A percentile compares a stretch with the other conserved stretches of the same genome.
Evolutionary conservation across 495 filamentous ascomycete species (phyloP).

Genomic region (Penicillium bialowiezense): DNA sequence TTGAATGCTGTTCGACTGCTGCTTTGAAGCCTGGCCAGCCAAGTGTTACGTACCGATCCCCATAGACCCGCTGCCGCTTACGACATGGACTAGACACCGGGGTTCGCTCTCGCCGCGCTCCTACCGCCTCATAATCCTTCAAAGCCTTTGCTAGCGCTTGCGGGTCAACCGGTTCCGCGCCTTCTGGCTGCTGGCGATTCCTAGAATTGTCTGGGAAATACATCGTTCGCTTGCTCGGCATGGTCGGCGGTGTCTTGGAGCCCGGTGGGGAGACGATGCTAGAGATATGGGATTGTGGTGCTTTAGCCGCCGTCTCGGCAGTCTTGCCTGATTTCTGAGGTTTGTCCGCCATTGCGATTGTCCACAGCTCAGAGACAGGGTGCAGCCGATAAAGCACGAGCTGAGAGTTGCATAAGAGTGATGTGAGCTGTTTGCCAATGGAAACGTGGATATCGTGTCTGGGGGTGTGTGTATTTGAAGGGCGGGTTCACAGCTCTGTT

Average conservation of each 20-base stretch:
- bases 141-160: slow-evolving; percentile 60
- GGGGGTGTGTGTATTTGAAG: slow-evolving; percentile 4
- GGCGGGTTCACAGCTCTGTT: slow-evolving; percentile 2
- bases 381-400: slow-evolving; percentile 3
- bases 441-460: not conserved
- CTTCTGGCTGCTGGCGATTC: slow-evolving; percentile 28
- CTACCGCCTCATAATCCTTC: slow-evolving; percentile 61
- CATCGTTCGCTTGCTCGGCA: slow-evolving; percentile 39
- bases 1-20: no score
- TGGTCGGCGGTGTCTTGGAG: slow-evolving; percentile 45
- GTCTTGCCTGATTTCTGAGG: slow-evolving; percentile 15
- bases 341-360: slow-evolving; percentile 23
- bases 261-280: slow-evolving; percentile 41
- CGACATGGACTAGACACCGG: slow-evolving; percentile 76
- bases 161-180: slow-evolving; percentile 59
- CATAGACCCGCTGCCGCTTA: slow-evolving; percentile 84
- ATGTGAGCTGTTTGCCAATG: not conserved
- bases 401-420: slow-evolving; percentile 12
- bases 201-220: slow-evolving; percentile 35
- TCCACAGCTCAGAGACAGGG: slow-evolving; percentile 14
- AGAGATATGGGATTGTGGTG: slow-evolving; percentile 15
- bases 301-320: slow-evolving; percentile 9
- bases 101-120: slow-evolving; percentile 61
- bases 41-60: slow-evolving; percentile 60
- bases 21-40: no score